Conservation (phyloP, 306 rosid genomes). For the Hylodesmum podocarpum region DNA sequence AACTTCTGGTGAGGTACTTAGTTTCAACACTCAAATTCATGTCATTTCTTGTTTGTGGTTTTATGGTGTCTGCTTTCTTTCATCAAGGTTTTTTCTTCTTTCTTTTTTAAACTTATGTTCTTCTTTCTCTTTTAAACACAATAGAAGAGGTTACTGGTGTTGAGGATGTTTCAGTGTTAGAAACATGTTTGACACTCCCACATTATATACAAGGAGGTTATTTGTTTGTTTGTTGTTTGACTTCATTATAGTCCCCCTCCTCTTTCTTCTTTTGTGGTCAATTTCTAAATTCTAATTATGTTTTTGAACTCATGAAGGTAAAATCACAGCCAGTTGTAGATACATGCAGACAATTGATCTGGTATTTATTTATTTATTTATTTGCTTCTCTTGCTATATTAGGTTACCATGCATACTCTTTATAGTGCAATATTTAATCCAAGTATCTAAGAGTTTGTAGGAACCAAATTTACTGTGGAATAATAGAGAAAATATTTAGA, state of each 20-base stretch:
- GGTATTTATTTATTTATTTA: constrained; percentile 35
- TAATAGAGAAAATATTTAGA: neutral
- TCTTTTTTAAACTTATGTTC: no score
- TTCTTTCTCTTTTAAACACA: neutral
- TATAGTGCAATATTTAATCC: neutral
- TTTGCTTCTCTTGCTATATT: constrained; percentile 23
- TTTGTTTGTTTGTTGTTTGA: neutral
- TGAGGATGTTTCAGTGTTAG: neutral
- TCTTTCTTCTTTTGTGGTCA: neutral
- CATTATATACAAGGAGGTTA: no score
- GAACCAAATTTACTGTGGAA: neutral
- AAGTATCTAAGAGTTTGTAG: neutral
- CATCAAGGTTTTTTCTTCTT: neutral
- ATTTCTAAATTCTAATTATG: constrained; percentile 14
- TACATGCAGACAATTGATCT: constrained; percentile 62
- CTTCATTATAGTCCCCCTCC: neutral
- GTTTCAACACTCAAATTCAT: constrained; percentile 15
- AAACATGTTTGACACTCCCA: neutral
- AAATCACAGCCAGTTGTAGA: constrained; percentile 86
- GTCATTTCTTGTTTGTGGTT: constrained; percentile 32
- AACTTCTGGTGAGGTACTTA: constrained; percentile 80
- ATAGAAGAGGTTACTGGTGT: neutral
- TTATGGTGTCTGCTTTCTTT: constrained; percentile 5
- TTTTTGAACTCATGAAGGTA: constrained; percentile 56
- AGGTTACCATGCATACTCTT: neutral